These are phyloP conservation scores for Xylaria grammica DNA, from an alignment of 495 filamentous ascomycete species.

Conservation along the genomic window DNA sequence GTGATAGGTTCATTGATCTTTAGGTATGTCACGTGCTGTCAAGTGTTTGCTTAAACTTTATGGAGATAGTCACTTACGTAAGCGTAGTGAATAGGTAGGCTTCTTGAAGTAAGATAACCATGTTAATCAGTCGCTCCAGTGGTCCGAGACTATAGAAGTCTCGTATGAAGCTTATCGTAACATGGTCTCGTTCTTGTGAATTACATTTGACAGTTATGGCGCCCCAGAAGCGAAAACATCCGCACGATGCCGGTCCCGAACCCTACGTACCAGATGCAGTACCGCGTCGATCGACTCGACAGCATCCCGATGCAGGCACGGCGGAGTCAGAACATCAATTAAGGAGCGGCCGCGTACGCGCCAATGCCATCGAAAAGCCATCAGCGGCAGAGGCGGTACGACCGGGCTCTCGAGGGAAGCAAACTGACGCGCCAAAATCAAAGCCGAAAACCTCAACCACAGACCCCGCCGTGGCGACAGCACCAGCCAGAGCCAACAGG, in stretches of 20 bases:
- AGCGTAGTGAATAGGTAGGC: no score
- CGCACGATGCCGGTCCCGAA: constrained; percentile 28
- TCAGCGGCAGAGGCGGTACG: neutral
- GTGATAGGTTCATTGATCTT: no score
- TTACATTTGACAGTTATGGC: constrained; percentile 33
- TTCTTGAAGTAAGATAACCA: no score
- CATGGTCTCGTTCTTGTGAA: neutral
- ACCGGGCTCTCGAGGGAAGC: constrained; percentile 1
- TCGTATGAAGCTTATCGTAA: neutral
- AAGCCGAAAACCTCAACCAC: neutral
- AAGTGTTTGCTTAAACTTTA: no score
- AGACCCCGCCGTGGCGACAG: constrained; percentile 14
- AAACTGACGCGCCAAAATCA: constrained; percentile 21
- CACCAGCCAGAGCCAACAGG: constrained; percentile 18
- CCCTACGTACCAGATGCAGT: constrained; percentile 20
- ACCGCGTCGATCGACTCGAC: constrained; percentile 50
- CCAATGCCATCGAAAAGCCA: constrained; percentile 22
- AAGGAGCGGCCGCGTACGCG: constrained; percentile 42
- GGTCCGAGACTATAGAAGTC: no score
- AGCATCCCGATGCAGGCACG: constrained; percentile 36
- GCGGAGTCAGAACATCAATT: constrained; percentile 38
- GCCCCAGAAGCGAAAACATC: constrained; percentile 49
- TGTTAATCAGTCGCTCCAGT: no score
- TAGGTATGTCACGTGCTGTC: no score
- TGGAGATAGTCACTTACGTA: no score